phyloP scores from a whole-genome alignment of 1,284 basidiomycete genomes.

The Cryptococcus depauperatus region DNA sequence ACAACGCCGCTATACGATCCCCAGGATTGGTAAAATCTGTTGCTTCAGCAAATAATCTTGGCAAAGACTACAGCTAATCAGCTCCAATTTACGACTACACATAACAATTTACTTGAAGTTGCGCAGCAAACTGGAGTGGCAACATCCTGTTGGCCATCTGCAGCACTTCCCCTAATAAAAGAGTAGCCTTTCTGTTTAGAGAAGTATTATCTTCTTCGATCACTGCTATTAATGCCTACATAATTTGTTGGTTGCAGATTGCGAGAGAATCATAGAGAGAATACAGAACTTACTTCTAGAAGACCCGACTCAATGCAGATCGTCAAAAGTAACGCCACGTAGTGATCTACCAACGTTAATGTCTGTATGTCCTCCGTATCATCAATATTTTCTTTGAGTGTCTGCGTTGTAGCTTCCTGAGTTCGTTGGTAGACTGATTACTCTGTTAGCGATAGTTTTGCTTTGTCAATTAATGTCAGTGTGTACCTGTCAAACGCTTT shows the following conservation, averaged over 20 bases:
- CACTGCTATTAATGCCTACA: constrained; percentile 70
- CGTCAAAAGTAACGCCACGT: constrained; percentile 77
- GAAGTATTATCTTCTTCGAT: constrained; percentile 61
- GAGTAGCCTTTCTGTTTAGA: constrained; percentile 74
- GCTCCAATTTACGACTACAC: background rate
- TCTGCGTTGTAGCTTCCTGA: constrained; percentile 30
- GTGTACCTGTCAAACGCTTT: constrained; percentile 68
- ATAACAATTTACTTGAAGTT: constrained; percentile 58
- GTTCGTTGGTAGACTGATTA: constrained; percentile 35
- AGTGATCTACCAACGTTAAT: constrained; percentile 85
- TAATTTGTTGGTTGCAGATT: background rate
- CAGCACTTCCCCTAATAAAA: constrained; percentile 85
- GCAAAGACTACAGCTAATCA: constrained; percentile 57
- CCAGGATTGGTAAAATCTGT: constrained; percentile 59
- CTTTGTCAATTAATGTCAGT: background rate
- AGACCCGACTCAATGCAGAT: constrained; percentile 82
- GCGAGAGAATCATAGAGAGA: background rate
- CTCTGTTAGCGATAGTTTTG: background rate
- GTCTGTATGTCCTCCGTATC: constrained; percentile 51
- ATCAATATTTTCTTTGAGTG: constrained; percentile 22
- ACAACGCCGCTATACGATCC: constrained; percentile 67
- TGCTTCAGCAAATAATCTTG: constrained; percentile 75
- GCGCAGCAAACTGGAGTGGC: constrained; percentile 72
- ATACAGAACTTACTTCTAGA: constrained; percentile 56
- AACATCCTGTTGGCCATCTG: constrained; percentile 80